Conservation (phyloP, 2,329 filamentous ascomycete genomes). For the Ophiostoma perfectum region DNA sequence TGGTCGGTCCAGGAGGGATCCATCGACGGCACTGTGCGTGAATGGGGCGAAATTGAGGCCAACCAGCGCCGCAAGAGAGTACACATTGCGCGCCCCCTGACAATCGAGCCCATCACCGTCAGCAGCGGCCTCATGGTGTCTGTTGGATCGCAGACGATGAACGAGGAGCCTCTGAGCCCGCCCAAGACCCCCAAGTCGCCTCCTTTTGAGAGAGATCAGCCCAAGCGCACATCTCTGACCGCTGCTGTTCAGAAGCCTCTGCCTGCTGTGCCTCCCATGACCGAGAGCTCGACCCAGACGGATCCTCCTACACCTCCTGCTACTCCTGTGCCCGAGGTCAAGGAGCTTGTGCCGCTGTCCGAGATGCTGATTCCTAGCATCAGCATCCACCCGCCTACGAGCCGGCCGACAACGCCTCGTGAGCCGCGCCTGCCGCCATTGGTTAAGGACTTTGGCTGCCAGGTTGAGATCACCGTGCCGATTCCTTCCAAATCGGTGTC, state of each 20-base stretch:
- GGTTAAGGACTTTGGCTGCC: slow-evolving; percentile 74
- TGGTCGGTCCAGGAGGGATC: slow-evolving; percentile 30
- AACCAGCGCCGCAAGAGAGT: slow-evolving; percentile 70
- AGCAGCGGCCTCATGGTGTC: slow-evolving; percentile 55
- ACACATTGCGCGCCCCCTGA: slow-evolving; percentile 46
- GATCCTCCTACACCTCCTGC: slow-evolving; percentile 34
- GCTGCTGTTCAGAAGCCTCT: neutral
- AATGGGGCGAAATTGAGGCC: slow-evolving; percentile 55
- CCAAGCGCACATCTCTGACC: slow-evolving; percentile 13
- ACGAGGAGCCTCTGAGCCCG: slow-evolving; percentile 57
- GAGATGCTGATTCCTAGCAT: slow-evolving; percentile 70
- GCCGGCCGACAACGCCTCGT: slow-evolving; percentile 72
- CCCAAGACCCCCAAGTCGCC: slow-evolving; percentile 59
- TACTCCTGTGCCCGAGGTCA: slow-evolving; percentile 14
- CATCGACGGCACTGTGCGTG: neutral
- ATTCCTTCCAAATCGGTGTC: slow-evolving; percentile 46
- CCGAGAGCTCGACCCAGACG: slow-evolving; percentile 60
- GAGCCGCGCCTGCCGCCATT: slow-evolving; percentile 72
- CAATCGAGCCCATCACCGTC: slow-evolving; percentile 42
- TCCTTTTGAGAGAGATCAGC: slow-evolving; percentile 35
- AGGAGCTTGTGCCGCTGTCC: slow-evolving; percentile 13
- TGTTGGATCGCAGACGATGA: slow-evolving; percentile 58
- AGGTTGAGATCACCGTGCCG: slow-evolving; percentile 57
- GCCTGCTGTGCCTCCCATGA: slow-evolving; percentile 37
- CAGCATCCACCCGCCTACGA: slow-evolving; percentile 81